These are phyloP conservation scores for Picochlorum sp. DNA, from an alignment of 139 green algal genomes.

Conservation along the genomic window DNA sequence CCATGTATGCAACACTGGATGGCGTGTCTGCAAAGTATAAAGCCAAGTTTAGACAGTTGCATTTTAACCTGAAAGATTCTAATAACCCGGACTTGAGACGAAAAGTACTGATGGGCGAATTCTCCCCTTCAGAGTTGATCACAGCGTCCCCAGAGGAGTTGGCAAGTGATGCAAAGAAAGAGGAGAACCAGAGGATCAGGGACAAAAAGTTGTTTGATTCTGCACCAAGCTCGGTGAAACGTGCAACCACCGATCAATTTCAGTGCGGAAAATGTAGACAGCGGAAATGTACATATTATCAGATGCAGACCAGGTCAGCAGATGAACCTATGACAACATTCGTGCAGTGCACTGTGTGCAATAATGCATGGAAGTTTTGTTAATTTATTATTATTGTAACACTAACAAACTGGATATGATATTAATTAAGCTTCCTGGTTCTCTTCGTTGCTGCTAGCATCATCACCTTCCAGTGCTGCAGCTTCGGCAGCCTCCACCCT, in stretches of 20 bases:
- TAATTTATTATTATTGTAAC: slow-evolving; percentile 26
- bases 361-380: slow-evolving; percentile 91
- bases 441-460: neutral
- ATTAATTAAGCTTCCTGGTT: neutral
- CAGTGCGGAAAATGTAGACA: slow-evolving; percentile 84
- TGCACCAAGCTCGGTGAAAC: slow-evolving; percentile 15
- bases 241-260: slow-evolving; percentile 91
- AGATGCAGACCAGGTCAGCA: slow-evolving; percentile 66
- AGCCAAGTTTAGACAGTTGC: slow-evolving; percentile 77
- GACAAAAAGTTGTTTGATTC: slow-evolving; percentile 72
- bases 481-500: slow-evolving; percentile 17
- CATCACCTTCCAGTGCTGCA: slow-evolving; percentile 7
- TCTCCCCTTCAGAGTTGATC: slow-evolving; percentile 50
- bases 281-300: slow-evolving; percentile 71
- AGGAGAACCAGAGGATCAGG: slow-evolving; percentile 77
- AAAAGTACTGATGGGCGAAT: slow-evolving; percentile 35
- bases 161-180: slow-evolving; percentile 61
- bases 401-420: neutral
- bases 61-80: slow-evolving; percentile 94
- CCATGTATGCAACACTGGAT: slow-evolving; percentile 18
- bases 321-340: slow-evolving; percentile 81
- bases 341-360: slow-evolving; percentile 72
- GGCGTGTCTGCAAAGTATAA: slow-evolving; percentile 77
- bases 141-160: slow-evolving; percentile 81
- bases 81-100: slow-evolving; percentile 73